Percentiles rank a stretch among this genome's conserved stretches.
Conservation (phyloP, 768 basidiomycete species). For the Coprinopsis sp. region DNA sequence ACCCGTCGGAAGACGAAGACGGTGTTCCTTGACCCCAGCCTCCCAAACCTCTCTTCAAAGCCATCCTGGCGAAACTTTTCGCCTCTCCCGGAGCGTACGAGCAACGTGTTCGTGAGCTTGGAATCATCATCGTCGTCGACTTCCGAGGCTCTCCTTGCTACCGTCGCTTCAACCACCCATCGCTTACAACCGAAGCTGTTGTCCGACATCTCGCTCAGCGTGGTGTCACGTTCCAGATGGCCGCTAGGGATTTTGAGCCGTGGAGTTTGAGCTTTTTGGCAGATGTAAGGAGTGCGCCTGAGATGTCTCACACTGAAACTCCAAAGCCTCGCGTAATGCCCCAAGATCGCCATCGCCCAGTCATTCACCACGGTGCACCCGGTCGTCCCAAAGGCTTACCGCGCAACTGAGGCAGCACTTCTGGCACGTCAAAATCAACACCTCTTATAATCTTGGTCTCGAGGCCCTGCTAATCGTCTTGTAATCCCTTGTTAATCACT, state of each 20-base stretch:
- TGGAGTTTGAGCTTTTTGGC: conserved; percentile 18
- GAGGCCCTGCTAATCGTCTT: no score
- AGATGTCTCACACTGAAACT: no score
- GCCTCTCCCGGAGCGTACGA: conserved; percentile 36
- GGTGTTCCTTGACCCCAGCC: not conserved
- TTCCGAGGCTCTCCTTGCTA: conserved; percentile 23
- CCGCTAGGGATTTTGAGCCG: conserved; percentile 19
- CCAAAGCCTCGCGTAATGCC: no score
- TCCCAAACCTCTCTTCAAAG: conserved; percentile 7
- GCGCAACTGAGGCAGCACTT: no score
- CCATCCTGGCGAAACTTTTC: conserved; percentile 34
- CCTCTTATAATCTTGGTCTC: no score
- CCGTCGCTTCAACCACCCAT: conserved; percentile 20
- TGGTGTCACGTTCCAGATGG: conserved; percentile 31
- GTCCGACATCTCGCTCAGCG: conserved; percentile 39
- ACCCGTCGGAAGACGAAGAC: not conserved
- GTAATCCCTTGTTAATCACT: no score
- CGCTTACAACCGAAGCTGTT: conserved; percentile 27
- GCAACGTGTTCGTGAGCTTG: conserved; percentile 29
- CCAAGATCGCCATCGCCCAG: no score
- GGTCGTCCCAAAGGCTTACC: no score
- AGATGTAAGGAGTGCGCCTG: no score
- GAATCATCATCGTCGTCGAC: conserved; percentile 30
- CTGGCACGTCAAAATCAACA: no score
- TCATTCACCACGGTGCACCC: no score